Base-by-base conservation (phyloP, 179 eudicot species). In the Heliamphora pulchella region DNA sequence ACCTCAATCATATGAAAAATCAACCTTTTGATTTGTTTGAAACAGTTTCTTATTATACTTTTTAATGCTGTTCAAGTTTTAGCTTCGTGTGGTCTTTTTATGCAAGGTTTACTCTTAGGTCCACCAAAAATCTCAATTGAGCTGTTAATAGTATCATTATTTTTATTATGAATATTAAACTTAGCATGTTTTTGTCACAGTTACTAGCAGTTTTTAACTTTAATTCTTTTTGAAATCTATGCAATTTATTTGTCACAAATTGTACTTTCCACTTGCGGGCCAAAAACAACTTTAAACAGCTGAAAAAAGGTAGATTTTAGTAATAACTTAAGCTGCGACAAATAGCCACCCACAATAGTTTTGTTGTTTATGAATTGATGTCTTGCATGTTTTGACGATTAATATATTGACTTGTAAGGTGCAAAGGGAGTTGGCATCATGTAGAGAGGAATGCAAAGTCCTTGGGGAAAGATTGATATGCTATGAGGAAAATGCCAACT, bases 401-500 rank as follows among this genome's bases (percentile, higher is more conserved):
- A 55, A 31, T 73, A 41, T 82, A 63, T 41, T 66, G 43, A 51
- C 53, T 59, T 77, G 39, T 48, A 43, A 94, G 97, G 89, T 85
- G 83, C 89, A 75, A 80, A 83, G 82, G 68, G 94, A 89, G 81
- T 78, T 89, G 88, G 71, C 82, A 81, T 79, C 86, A 13, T 84
- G 81, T 64, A 86, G 82, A 85, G 88, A 87, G 77, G 90, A 91
- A 71, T 85, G 87, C 82, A 83, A 84, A 83, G 83, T 54, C 83
- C 87, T 90, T 55, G 84, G 75, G 65, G 88, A 90, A 74, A 89
- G 80, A 77, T 77, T 90, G 84, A 66, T 73, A 80, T 70, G 59
- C 75, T 87, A 86, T 13, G 94, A 90, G 84, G 89, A 91, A 79
- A 85, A 86, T 71, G 87, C 80, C 39, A 82, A 86, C 53, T 55